phyloP scores from a whole-genome alignment of 768 basidiomycete genomes.

The Rhodotorula babjevae region DNA sequence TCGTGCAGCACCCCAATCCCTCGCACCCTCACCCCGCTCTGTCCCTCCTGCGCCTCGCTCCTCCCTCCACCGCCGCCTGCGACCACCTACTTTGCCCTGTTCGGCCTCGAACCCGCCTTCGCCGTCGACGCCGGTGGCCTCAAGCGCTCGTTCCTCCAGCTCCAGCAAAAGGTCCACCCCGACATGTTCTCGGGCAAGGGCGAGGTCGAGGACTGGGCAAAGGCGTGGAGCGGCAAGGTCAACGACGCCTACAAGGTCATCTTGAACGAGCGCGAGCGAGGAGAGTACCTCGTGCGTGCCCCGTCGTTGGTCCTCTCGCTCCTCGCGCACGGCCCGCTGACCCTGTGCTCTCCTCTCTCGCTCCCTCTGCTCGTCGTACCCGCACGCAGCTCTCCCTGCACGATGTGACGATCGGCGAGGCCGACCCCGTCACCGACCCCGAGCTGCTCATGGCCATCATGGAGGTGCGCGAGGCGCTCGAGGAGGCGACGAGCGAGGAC shows the following conservation, averaged over 20 bases:
- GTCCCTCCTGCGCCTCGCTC: conserved; percentile 44
- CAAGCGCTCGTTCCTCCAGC: conserved; percentile 44
- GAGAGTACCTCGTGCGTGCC: conserved; percentile 48
- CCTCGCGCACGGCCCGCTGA: no score
- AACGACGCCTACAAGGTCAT: conserved; percentile 61
- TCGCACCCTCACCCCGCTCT: conserved; percentile 42
- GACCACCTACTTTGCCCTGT: conserved; percentile 44
- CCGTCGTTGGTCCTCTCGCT: neutral
- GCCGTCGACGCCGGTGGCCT: conserved; percentile 44
- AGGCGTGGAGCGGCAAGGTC: conserved; percentile 57
- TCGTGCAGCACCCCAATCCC: conserved; percentile 40
- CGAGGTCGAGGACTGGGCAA: conserved; percentile 43
- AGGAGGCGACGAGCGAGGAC: conserved; percentile 46
- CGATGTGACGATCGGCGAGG: conserved; percentile 40
- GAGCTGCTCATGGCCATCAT: conserved; percentile 38
- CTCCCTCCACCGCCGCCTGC: conserved; percentile 42
- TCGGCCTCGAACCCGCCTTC: conserved; percentile 43
- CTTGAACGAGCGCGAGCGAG: conserved; percentile 45
- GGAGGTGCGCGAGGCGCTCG: conserved; percentile 49
- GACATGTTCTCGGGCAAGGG: conserved; percentile 47
- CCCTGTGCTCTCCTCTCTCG: no score
- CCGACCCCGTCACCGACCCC: conserved; percentile 43
- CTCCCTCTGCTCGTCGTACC: no score
- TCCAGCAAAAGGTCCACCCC: conserved; percentile 49
- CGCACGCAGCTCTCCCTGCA: conserved; percentile 43